Evolutionary conservation across 176 grass and related monocot species (phyloP), one percentile per base, ranked within the genome.

Genomic region (sorghum (Sorghum bicolor)): DNA sequence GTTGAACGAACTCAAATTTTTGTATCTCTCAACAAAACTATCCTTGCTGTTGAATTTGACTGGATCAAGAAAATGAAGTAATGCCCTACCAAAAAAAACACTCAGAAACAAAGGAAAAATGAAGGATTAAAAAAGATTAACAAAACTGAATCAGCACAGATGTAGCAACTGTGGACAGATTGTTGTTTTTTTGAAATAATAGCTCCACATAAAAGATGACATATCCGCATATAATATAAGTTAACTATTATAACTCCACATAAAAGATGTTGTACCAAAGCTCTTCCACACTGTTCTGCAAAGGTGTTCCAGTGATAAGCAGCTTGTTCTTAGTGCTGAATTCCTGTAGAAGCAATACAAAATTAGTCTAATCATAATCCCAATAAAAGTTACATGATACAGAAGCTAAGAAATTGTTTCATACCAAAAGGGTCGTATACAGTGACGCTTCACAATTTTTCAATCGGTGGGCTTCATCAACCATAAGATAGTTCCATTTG

Each of bases 211-310:
- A 64, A 15, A 63, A 64, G 26, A 64, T 64, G 26, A 13, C 24
- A 29, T 30, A 15, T 15, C 24, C 4, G 5, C 25, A 15, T 60
- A 60, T 60, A 24, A 36, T 8, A 73, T 43, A 52, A 32, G 34
- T 24, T 44, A 36, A 8, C 19, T 74, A 81, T 72, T n/a, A 82
- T 52, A 83, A 73, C 33, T 70, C 57, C 33, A 75, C 22, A 5
- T 58, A 33, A 84, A 78, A 57, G 79, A 57, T 60, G 22, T 17
- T 62, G 77, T 93, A 99, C 96, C 96, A 99, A 22, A 99, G 84
- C 83, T 99, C 96, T 87, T 99, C 96, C 30, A 99, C 96, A 68
- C 93, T 99, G 82, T 99, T 99, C 85, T 99, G 96, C 89, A 99
- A 90, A 72, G 96, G 96, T 52, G 96, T 99, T 13, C 96, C 96